A percentile compares a stretch with the other conserved stretches of the same genome.
Conservation (phyloP, 345 rosid species). For the Hypericum androsaemum region DNA sequence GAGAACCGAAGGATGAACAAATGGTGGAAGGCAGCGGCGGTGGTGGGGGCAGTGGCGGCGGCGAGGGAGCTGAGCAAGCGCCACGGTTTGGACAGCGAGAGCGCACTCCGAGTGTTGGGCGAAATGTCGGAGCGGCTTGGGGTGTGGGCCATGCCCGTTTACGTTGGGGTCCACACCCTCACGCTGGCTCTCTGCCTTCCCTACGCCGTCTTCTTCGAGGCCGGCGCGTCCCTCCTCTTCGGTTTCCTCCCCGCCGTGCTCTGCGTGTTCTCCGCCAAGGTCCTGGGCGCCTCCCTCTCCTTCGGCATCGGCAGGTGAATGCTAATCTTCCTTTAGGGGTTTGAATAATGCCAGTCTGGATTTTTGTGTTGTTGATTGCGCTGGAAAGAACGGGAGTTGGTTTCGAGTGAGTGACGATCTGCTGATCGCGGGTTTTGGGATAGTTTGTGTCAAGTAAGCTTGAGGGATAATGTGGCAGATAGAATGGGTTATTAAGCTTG, state of each 20-base stretch:
- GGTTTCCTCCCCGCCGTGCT: conserved; percentile 76
- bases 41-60: conserved; percentile 15
- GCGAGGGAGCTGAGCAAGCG: conserved; percentile 33
- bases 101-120: conserved; percentile 29
- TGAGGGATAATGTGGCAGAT: no score
- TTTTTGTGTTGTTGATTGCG: not conserved
- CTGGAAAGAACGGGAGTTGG: not conserved
- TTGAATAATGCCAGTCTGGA: not conserved
- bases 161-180: conserved; percentile 67
- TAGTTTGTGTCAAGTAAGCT: no score
- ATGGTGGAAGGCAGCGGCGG: conserved; percentile 44
- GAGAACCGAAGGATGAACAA: conserved; percentile 35
- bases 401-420: no score
- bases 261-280: conserved; percentile 68
- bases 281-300: conserved; percentile 84
- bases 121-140: conserved; percentile 64
- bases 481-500: no score
- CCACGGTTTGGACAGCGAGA: conserved; percentile 51
- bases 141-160: conserved; percentile 81
- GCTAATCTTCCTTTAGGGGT: not conserved
- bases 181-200: conserved; percentile 74
- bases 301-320: conserved; percentile 82
- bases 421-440: no score
- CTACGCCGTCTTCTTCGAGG: conserved; percentile 81
- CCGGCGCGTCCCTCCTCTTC: conserved; percentile 73